Evolutionary conservation across 2,329 filamentous ascomycete genomes (phyloP), one percentile per base, ranked within the genome.

Genomic region (Sporothrix inflata): DNA sequence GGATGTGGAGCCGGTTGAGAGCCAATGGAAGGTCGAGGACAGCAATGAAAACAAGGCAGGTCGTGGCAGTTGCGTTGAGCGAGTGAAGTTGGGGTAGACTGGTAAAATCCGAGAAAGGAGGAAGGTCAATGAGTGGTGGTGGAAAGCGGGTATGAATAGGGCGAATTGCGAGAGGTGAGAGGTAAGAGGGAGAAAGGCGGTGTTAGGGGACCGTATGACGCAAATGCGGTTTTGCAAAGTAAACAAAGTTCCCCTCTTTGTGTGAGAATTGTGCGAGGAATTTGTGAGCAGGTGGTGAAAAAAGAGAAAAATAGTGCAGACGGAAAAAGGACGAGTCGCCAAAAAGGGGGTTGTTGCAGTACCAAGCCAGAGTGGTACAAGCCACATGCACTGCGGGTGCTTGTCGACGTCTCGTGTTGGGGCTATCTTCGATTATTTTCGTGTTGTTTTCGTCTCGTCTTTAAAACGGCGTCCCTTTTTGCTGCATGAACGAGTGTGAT

Each of bases 401-500:
- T 53, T 19, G 57, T 53, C 9, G 51, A 45, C 55, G 66, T 55
- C 38, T 71, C 38, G 55, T 27, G 53, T 11, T 40, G 11, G 16
- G 60, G n/a, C 60, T 42, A 4, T 42, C 21, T 34, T 42, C 16
- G 40, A 9, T 57, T 30, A 9, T 12, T 34, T 53, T 53, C 55
- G 34, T 55, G 55, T 47, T 47, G 30, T 57, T 57, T 47, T 66
- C 61, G 49, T 71, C 24, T 67, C 45, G 57, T 65, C 30, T 65
- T 34, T 11, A 40, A 45, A 65, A 69, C 24, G 16, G 47, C 47
- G 34, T 72, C 69, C 69, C 30, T 51, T 24, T 71, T 42, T 30
- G 24, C 57, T 71, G 71, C 71, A 72, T 72, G 71, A 72, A 66
- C 71, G 71, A 72, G 55, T 57, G 66, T 69, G 71, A 66, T 66